Evolutionary conservation across 345 rosid species (phyloP).

Genomic region (Arabidopsis thaliana): DNA sequence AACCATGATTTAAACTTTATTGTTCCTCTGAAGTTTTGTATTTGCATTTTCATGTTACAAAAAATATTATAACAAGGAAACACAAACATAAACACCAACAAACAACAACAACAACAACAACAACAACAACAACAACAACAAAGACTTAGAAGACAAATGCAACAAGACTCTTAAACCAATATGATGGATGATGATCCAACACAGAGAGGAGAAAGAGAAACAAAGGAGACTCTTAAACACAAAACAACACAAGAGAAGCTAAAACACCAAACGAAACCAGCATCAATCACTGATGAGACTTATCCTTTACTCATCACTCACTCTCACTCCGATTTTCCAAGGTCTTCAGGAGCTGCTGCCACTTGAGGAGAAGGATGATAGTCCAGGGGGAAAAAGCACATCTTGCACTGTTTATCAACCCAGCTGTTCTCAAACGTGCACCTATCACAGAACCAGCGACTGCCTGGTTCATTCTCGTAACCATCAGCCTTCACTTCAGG

Average conservation of each 20-base stretch:
- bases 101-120: neutral
- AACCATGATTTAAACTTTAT: neutral
- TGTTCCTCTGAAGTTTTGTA: neutral
- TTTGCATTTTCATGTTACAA: slow-evolving; percentile 1
- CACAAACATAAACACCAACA: neutral
- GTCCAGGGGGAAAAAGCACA: neutral
- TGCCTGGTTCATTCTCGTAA: neutral
- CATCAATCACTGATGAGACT: neutral
- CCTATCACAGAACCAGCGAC: slow-evolving; percentile 14
- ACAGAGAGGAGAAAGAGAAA: neutral
- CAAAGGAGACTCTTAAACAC: slow-evolving; percentile 4
- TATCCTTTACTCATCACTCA: neutral
- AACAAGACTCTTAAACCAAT: neutral
- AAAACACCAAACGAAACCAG: neutral
- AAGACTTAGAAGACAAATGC: neutral
- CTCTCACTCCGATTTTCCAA: neutral
- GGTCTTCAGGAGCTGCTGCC: neutral
- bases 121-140: neutral
- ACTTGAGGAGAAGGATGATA: neutral
- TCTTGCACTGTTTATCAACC: slow-evolving; percentile 8
- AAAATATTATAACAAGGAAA: neutral
- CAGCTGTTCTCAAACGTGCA: slow-evolving; percentile 10
- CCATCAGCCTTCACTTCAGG: slow-evolving; percentile 21
- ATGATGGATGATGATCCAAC: slow-evolving; percentile 5
- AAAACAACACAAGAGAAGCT: neutral